A percentile compares a stretch with the other conserved stretches of the same genome.
Evolutionary conservation across 169 alveolate species (phyloP).

Genomic region (Cryptosporidium muris): DNA sequence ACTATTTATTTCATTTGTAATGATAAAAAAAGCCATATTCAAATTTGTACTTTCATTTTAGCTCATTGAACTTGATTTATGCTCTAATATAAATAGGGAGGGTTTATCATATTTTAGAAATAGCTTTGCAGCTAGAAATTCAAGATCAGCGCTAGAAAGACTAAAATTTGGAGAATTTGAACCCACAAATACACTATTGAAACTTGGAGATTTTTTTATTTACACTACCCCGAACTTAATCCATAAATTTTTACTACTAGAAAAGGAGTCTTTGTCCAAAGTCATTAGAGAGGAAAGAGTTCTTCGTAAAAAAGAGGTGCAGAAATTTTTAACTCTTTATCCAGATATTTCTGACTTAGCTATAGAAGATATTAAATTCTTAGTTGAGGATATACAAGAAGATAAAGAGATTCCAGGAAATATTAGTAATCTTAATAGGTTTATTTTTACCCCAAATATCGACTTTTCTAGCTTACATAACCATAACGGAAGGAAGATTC

Average conservation of each 20-base stretch:
- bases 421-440: not conserved
- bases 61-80: slow-evolving; percentile 42
- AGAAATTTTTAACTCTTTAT: slow-evolving; percentile 10
- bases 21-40: not conserved
- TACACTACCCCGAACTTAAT: slow-evolving; percentile 32
- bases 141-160: not conserved
- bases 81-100: slow-evolving; percentile 46
- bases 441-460: not conserved
- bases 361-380: slow-evolving; percentile 16
- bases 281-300: slow-evolving; percentile 15
- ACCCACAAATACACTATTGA: slow-evolving; percentile 27
- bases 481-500: not conserved
- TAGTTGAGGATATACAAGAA: slow-evolving; percentile 11
- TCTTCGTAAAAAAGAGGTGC: slow-evolving; percentile 8
- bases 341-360: slow-evolving; percentile 41
- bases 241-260: slow-evolving; percentile 33
- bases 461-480: not conserved
- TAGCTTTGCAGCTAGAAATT: not conserved
- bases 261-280: slow-evolving; percentile 22
- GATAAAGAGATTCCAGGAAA: slow-evolving; percentile 4
- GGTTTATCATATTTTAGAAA: slow-evolving; percentile 25
- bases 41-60: not conserved
- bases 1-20: not conserved
- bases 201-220: slow-evolving; percentile 50
- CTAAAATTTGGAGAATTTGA: slow-evolving; percentile 35